Conservation (phyloP, 2,329 filamentous ascomycete genomes). For the Phoma herbarum region DNA sequence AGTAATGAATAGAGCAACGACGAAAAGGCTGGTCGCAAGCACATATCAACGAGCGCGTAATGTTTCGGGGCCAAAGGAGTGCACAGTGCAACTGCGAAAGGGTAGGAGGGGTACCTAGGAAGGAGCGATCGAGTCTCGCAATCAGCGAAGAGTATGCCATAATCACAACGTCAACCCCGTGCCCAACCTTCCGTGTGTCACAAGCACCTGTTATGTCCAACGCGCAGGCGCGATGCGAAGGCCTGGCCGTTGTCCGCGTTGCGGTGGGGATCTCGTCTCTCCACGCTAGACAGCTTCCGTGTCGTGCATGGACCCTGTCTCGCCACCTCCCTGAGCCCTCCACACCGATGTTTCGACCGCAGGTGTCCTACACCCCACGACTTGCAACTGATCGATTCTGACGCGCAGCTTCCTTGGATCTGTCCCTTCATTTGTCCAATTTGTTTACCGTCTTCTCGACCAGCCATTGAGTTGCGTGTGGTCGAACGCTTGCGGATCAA, state of each 20-base stretch:
- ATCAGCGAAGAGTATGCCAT: not conserved
- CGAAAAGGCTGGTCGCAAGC: too few species aligned
- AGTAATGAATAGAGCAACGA: too few species aligned
- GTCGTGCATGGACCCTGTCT: conserved; percentile 21
- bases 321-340: conserved; percentile 22
- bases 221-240: not conserved
- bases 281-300: conserved; percentile 13
- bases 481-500: not conserved
- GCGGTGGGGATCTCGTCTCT: not conserved
- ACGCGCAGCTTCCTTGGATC: not conserved
- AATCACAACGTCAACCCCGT: not conserved
- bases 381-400: not conserved
- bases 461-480: conserved; percentile 19
- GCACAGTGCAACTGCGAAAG: too few species aligned
- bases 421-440: not conserved
- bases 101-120: too few species aligned
- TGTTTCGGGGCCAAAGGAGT: too few species aligned
- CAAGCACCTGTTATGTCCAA: not conserved
- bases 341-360: conserved; percentile 15
- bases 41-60: not conserved
- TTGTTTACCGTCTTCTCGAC: not conserved
- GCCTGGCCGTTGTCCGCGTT: conserved; percentile 1
- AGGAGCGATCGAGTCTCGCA: not conserved
- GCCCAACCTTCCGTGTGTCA: not conserved
- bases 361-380: conserved; percentile 11